These are phyloP conservation scores for Trebouxia sp. DNA, from an alignment of 139 green algal species.

Conservation along the genomic window DNA sequence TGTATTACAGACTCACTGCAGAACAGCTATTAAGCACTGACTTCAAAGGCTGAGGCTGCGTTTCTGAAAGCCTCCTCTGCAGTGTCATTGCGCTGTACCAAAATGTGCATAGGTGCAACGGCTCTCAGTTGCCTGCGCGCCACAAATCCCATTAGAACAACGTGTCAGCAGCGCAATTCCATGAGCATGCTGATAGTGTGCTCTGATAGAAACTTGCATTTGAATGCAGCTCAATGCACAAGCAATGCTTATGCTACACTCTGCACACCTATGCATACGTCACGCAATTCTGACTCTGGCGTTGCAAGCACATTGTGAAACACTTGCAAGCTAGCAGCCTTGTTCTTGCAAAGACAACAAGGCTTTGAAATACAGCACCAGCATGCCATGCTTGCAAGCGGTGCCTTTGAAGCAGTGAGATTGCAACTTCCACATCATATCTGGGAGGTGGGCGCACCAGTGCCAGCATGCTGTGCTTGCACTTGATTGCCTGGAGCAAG, in stretches of 20 bases:
- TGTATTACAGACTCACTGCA: too few species aligned
- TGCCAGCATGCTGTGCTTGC: too few species aligned
- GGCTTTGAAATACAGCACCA: too few species aligned
- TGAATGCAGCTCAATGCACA: neutral
- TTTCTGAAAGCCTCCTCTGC: constrained; percentile 72
- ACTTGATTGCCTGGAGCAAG: too few species aligned
- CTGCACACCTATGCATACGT: too few species aligned
- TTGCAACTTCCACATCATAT: too few species aligned
- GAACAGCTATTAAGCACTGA: constrained; percentile 19
- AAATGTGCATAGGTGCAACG: constrained; percentile 64
- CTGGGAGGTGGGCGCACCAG: too few species aligned
- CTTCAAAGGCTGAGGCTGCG: constrained; percentile 54
- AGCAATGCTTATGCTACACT: neutral
- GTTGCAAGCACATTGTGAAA: neutral
- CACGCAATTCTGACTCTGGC: neutral
- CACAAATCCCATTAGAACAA: neutral
- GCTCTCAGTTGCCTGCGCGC: constrained; percentile 68
- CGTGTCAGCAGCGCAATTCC: neutral
- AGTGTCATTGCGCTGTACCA: constrained; percentile 54
- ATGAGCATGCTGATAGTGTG: constrained; percentile 26
- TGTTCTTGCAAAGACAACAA: too few species aligned
- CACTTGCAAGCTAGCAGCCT: too few species aligned
- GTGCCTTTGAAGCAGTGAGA: too few species aligned
- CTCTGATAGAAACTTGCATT: neutral
- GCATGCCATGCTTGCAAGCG: too few species aligned